These are phyloP conservation scores for Ceratorhiza oryzae-sativae DNA, from an alignment of 1,284 basidiomycete species.

Conservation along the genomic window DNA sequence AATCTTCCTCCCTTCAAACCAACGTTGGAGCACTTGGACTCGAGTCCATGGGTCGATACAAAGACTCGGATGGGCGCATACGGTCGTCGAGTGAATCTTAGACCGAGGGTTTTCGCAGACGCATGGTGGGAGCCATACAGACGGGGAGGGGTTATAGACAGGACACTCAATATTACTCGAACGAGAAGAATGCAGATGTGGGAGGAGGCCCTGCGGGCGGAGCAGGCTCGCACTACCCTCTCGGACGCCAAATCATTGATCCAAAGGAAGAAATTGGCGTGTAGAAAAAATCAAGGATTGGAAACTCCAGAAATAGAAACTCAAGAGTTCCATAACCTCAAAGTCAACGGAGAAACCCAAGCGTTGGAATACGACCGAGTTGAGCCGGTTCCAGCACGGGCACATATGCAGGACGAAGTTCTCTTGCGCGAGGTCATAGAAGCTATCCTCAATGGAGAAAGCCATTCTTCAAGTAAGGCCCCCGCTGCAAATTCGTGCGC, in stretches of 20 bases:
- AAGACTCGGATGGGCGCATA: not conserved
- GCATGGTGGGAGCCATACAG: conserved; percentile 20
- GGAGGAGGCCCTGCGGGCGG: not conserved
- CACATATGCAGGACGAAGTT: not conserved
- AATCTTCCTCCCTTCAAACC: not conserved
- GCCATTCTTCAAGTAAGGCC: not conserved
- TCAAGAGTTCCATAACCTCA: no score
- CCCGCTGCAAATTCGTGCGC: no score
- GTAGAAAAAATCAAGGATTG: not conserved
- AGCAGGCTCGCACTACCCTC: not conserved
- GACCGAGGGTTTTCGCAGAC: not conserved
- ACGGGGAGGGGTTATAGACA: not conserved
- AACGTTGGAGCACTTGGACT: not conserved
- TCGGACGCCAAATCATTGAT: not conserved
- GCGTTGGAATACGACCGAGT: no score
- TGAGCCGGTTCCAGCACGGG: not conserved
- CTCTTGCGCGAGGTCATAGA: not conserved
- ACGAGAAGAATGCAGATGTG: conserved; percentile 3
- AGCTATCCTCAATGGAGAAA: not conserved
- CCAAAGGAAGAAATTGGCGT: not conserved
- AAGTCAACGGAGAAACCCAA: no score
- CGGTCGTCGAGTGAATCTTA: conserved; percentile 5
- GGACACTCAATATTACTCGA: not conserved
- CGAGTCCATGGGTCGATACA: not conserved
- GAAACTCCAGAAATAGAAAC: no score